These are phyloP conservation scores for Tephrocybe sp. DNA, from an alignment of 768 basidiomycete genomes.

Conservation along the genomic window DNA sequence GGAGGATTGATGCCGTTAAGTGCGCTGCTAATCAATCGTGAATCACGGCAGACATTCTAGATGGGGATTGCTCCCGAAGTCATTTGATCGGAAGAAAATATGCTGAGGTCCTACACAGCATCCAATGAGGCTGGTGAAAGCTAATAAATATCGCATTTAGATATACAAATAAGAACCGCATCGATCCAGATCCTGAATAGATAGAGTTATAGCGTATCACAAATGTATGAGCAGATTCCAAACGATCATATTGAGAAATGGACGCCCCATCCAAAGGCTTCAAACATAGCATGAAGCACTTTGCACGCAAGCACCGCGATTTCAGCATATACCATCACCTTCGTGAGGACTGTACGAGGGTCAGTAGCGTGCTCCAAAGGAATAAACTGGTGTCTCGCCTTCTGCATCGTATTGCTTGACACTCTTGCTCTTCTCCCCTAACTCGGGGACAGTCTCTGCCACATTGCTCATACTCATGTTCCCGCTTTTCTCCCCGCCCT, in stretches of 20 bases:
- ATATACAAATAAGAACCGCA: neutral
- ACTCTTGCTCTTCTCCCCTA: constrained; percentile 24
- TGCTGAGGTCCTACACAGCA: too few relatives aligned
- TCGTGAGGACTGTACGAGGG: constrained; percentile 69
- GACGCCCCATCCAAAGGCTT: constrained; percentile 69
- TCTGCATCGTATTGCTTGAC: constrained; percentile 85
- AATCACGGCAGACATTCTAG: too few relatives aligned
- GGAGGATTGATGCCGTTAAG: too few relatives aligned
- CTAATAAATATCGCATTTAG: too few relatives aligned
- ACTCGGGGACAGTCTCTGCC: constrained; percentile 4
- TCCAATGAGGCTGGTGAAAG: too few relatives aligned
- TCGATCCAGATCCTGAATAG: neutral
- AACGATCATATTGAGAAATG: constrained; percentile 27
- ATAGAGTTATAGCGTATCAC: neutral
- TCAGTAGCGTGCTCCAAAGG: neutral
- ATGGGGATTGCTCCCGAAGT: too few relatives aligned
- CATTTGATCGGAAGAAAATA: too few relatives aligned
- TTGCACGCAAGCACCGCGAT: constrained; percentile 73
- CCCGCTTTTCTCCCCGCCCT: constrained; percentile 29
- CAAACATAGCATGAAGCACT: constrained; percentile 65
- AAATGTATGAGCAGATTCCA: neutral
- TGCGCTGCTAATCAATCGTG: too few relatives aligned
- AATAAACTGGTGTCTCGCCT: constrained; percentile 60
- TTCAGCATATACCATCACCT: constrained; percentile 87
- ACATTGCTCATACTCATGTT: constrained; percentile 9